These are phyloP conservation scores for Pseudozyma tsukubaensis DNA, from an alignment of 1,284 basidiomycete species.

Conservation along the genomic window DNA sequence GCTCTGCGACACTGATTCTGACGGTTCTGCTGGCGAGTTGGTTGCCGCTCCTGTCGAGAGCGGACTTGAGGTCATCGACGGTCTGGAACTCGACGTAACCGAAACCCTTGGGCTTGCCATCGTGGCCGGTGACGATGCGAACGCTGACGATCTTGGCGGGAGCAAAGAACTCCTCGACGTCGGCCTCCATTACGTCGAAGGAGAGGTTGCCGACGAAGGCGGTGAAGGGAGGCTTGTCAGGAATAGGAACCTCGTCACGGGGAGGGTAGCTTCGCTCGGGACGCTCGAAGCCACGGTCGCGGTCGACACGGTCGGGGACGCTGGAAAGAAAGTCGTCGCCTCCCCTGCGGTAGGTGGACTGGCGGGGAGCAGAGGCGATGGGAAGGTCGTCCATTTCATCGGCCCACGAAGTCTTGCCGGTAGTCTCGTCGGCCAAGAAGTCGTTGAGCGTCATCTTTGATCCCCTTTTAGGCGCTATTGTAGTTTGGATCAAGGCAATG, in stretches of 20 bases:
- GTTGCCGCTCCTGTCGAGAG: conserved; percentile 68
- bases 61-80: conserved; percentile 84
- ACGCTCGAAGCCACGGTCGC: conserved; percentile 56
- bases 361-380: conserved; percentile 54
- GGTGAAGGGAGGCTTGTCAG: conserved; percentile 93
- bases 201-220: conserved; percentile 95
- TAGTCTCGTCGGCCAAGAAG: conserved; percentile 64
- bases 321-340: conserved; percentile 52
- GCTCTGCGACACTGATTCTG: conserved; percentile 93
- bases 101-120: conserved; percentile 94
- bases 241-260: conserved; percentile 91
- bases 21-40: conserved; percentile 81
- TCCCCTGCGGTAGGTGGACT: conserved; percentile 45
- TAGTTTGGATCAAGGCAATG: neutral
- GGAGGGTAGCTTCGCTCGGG: conserved; percentile 63
- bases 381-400: conserved; percentile 68
- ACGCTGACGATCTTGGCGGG: conserved; percentile 76
- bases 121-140: conserved; percentile 89
- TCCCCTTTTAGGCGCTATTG: conserved; percentile 63
- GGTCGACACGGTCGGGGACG: conserved; percentile 58
- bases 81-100: conserved; percentile 95
- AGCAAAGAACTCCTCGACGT: conserved; percentile 79
- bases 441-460: conserved; percentile 65
- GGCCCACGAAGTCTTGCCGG: conserved; percentile 67
- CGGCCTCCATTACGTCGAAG: conserved; percentile 87